phyloP scores from a whole-genome alignment of 2,329 filamentous ascomycete genomes.

The Penicillium concentricum region DNA sequence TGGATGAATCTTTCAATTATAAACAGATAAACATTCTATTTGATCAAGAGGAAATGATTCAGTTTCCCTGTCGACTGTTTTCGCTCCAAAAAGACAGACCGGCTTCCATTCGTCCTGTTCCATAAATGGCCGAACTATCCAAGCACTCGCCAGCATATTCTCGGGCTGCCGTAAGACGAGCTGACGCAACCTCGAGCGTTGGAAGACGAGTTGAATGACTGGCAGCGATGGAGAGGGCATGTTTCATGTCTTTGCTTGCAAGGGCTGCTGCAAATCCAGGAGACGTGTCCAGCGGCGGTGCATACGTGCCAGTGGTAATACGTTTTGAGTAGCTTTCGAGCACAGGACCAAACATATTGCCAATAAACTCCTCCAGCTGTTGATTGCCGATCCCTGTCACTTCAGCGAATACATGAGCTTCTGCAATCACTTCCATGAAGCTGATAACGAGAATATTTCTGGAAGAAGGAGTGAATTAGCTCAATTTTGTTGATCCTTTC shows the following conservation, averaged over 20 bases:
- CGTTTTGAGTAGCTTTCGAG: constrained; percentile 18
- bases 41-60: not conserved
- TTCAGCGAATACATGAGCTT: constrained; percentile 52
- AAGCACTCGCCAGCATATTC: constrained; percentile 16
- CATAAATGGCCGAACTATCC: constrained; percentile 18
- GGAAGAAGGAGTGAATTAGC: not conserved
- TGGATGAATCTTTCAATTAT: not conserved
- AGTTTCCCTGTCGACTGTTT: constrained; percentile 15
- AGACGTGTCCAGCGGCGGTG: constrained; percentile 10
- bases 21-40: not conserved
- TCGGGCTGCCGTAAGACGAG: constrained; percentile 2
- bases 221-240: constrained; percentile 13
- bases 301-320: constrained; percentile 20
- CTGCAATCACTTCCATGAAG: constrained; percentile 51
- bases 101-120: constrained; percentile 9
- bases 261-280: constrained; percentile 18
- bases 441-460: constrained; percentile 53
- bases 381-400: constrained; percentile 44
- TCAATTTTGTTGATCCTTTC: not conserved
- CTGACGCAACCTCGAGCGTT: constrained; percentile 12
- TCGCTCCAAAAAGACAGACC: constrained; percentile 14
- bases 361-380: constrained; percentile 46
- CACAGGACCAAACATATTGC: constrained; percentile 19
- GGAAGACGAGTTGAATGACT: constrained; percentile 4
- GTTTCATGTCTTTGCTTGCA: constrained; percentile 16